phyloP scores from a whole-genome alignment of 495 filamentous ascomycete species.

The Lasiosphaeria ovina region DNA sequence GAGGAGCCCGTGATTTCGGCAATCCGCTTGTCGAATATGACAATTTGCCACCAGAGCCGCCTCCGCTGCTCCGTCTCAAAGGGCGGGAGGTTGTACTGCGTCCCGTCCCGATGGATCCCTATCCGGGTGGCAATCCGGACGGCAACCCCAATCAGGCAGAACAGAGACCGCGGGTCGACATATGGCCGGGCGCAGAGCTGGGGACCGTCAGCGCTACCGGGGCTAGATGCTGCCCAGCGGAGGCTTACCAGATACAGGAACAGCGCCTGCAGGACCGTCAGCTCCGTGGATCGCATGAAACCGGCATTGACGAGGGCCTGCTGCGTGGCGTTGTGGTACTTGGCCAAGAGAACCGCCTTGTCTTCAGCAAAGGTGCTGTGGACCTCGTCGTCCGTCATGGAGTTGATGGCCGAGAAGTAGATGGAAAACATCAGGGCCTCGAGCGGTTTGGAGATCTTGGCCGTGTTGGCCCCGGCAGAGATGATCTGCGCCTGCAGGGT shows the following conservation, averaged over 20 bases:
- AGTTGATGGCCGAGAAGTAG: constrained; percentile 53
- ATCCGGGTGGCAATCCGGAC: constrained; percentile 67
- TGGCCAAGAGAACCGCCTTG: constrained; percentile 40
- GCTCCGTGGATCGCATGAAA: constrained; percentile 54
- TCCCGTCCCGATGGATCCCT: constrained; percentile 64
- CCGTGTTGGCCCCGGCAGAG: constrained; percentile 45
- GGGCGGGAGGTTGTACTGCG: constrained; percentile 57
- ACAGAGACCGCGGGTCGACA: constrained; percentile 48
- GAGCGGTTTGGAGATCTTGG: constrained; percentile 46
- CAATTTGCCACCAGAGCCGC: constrained; percentile 71
- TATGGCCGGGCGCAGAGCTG: constrained; percentile 46
- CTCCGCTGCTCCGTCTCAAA: constrained; percentile 69
- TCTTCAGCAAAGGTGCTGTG: constrained; percentile 49
- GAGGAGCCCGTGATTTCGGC: constrained; percentile 64
- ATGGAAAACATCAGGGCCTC: constrained; percentile 59
- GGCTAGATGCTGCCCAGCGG: background rate
- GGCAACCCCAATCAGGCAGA: constrained; percentile 60
- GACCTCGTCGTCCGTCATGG: constrained; percentile 51
- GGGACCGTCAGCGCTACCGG: constrained; percentile 18
- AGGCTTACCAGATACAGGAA: constrained; percentile 53
- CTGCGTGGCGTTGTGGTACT: constrained; percentile 51
- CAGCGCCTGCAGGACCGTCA: constrained; percentile 54
- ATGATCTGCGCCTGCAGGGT: constrained; percentile 57
- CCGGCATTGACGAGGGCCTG: constrained; percentile 57
- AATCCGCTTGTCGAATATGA: constrained; percentile 61